Base-by-base conservation (phyloP, 2,329 filamentous ascomycete species). In the Fusarium brevicatenulatum region DNA sequence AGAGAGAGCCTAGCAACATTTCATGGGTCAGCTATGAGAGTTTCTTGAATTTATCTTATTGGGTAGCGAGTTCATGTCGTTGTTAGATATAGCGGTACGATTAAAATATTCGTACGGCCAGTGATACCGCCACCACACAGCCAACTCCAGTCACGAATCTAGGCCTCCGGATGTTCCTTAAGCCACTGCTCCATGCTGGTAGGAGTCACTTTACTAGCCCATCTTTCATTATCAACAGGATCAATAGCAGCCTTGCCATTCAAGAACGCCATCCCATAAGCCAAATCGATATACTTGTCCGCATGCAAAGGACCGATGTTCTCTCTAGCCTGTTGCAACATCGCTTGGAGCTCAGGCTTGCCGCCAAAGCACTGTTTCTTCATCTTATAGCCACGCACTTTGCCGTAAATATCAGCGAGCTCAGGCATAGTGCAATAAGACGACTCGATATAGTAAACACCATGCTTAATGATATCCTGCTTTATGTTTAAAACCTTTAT, bases 221-320 rank as follows among this genome's bases (percentile, higher is more conserved):
- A 66, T 16, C 61, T 49, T 0, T 66, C 46, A 3, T 34, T 46
- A 19, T 66, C 60, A 18, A 37, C 12, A 4, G 63, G 63, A 28
- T 66, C 42, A 28, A 36, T 32, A 10, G 13, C 9, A 3, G 40
- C 42, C 11, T 47, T 39, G 1, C 60, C 63, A 7, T 43, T 57
- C 10, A 57, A 7, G 7, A 65, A 28, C 1, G n/a, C 61, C 25
- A 66, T 9, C 2, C 49, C 63, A 13, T 66, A 66, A 1, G 58
- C 63, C 61, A 66, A 10, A 18, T 66, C 60, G 6, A 66, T 57
- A 12, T 66, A 66, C 42, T 65, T 65, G 4, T 66, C 46, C 2
- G 42, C 19, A 0, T 57, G 23, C 4, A 57, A 30, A 21, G 42
- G 10, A 7, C 30, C 4, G 2, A 66, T 66, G 0, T 30, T 47